Base-by-base conservation (phyloP, 2,329 filamentous ascomycete species). In the Aspergillus jensenii region DNA sequence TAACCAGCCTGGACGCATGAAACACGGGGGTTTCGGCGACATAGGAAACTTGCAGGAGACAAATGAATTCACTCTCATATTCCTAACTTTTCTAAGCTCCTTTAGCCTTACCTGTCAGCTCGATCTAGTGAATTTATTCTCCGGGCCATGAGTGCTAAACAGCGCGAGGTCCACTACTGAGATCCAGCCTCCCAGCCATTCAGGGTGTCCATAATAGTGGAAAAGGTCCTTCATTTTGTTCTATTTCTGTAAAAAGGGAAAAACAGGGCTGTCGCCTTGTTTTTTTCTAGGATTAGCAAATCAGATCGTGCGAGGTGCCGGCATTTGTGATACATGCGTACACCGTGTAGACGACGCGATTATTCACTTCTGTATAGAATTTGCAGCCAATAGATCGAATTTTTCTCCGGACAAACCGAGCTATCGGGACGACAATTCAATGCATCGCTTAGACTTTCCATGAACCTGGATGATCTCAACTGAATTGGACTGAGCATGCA, bases 81-180 rank as follows among this genome's bases (percentile, higher is more conserved):
- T 37, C 35, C 27, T 31, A 31, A 31, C 45, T 47, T 31, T 43
- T 25, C n/a, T 12, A 3, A 14, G n/a, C 27, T 11, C 27, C 27
- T 31, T 41, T 44, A 27, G 33, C 52, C 33, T 14, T 51, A 53
- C 50, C 46, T 62, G 60, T 61, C 60, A 62, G 25, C 19, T 27
- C 19, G 56, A 60, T 60, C 55, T 47, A 56, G 57, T 43, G 43
- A 55, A 45, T 44, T 56, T 58, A 55, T 61, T 59, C 60, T 62
- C 60, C 60, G 61, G 44, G 31, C 53, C 50, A 51, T 60, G 55
- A 54, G 61, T 54, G 51, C 58, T 49, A 56, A 54, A 49, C 55
- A 54, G 55, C 39, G 17, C 53, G 48, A 57, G 59, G 47, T 59
- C 60, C 60, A 62, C 60, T 39, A 41, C 25, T 41, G 46, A 53